Conservation (phyloP, 495 filamentous ascomycete genomes). For the Pyronema omphalodes region DNA sequence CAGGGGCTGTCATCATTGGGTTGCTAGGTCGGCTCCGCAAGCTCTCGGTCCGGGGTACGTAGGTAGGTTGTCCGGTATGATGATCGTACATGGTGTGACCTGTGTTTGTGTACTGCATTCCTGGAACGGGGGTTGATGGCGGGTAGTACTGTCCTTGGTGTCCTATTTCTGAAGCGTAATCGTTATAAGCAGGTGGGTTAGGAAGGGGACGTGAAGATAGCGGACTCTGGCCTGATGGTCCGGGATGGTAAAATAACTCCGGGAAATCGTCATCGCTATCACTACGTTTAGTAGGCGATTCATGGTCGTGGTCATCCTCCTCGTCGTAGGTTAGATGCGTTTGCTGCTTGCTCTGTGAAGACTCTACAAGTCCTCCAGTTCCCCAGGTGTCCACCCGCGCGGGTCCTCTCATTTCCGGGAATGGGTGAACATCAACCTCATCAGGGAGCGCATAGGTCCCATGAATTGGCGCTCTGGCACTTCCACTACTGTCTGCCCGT, state of each 20-base stretch:
- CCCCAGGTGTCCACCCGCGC: constrained; percentile 62
- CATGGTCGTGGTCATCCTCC: constrained; percentile 51
- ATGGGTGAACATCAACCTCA: constrained; percentile 39
- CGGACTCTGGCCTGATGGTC: constrained; percentile 11
- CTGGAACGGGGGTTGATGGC: not conserved
- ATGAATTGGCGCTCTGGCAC: constrained; percentile 1
- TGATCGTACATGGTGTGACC: not conserved
- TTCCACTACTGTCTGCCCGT: constrained; percentile 21
- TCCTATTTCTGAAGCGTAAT: constrained; percentile 6
- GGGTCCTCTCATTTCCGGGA: constrained; percentile 35
- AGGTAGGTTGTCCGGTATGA: not conserved
- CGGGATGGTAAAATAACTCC: constrained; percentile 86
- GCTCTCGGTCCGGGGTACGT: constrained; percentile 69
- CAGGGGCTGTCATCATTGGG: constrained; percentile 60
- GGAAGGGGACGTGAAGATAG: constrained; percentile 16
- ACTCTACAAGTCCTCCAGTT: constrained; percentile 67
- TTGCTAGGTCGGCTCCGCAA: constrained; percentile 63
- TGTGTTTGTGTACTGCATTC: constrained; percentile 15
- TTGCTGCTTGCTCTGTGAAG: constrained; percentile 33
- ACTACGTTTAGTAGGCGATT: constrained; percentile 28
- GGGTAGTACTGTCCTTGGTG: constrained; percentile 5
- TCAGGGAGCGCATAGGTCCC: constrained; percentile 29
- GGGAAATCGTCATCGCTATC: constrained; percentile 44
- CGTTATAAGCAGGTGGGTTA: constrained; percentile 17
- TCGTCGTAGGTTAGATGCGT: constrained; percentile 81